phyloP scores from a whole-genome alignment of 2,329 filamentous ascomycete genomes.

The Claviceps maximensis region DNA sequence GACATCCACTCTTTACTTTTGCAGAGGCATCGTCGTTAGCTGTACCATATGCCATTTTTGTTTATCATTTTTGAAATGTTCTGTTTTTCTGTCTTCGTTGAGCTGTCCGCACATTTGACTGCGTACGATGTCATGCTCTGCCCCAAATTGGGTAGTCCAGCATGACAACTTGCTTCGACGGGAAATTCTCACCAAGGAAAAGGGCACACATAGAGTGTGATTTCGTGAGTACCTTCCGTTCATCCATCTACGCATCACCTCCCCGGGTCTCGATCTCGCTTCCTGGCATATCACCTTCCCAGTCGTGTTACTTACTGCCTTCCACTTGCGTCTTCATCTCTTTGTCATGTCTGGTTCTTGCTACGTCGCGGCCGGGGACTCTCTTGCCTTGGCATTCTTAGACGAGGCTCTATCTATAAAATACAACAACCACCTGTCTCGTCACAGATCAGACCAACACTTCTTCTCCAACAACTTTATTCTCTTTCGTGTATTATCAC shows the following conservation, averaged over 20 bases:
- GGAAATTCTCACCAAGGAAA: background rate
- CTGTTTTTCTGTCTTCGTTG: no score
- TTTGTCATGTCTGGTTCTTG: background rate
- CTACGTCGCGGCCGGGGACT: background rate
- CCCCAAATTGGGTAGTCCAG: background rate
- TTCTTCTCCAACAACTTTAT: background rate
- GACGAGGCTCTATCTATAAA: background rate
- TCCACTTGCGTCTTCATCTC: background rate
- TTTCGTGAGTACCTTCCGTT: background rate
- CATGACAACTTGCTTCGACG: background rate
- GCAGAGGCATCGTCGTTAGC: background rate
- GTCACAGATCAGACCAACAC: background rate
- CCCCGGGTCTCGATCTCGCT: background rate
- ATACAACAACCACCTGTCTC: background rate
- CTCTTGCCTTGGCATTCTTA: background rate
- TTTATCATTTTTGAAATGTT: background rate
- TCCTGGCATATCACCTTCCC: background rate
- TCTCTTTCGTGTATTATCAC: background rate
- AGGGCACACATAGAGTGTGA: background rate
- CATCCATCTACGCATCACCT: background rate
- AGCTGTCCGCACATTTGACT: background rate
- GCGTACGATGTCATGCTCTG: background rate
- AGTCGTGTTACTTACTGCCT: background rate
- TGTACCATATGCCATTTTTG: background rate
- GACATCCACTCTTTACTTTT: background rate